Percentiles rank a stretch among this genome's conserved stretches.
Evolutionary conservation across 306 rosid genomes (phyloP).

Genomic region (Cyamopsis tetragonoloba): DNA sequence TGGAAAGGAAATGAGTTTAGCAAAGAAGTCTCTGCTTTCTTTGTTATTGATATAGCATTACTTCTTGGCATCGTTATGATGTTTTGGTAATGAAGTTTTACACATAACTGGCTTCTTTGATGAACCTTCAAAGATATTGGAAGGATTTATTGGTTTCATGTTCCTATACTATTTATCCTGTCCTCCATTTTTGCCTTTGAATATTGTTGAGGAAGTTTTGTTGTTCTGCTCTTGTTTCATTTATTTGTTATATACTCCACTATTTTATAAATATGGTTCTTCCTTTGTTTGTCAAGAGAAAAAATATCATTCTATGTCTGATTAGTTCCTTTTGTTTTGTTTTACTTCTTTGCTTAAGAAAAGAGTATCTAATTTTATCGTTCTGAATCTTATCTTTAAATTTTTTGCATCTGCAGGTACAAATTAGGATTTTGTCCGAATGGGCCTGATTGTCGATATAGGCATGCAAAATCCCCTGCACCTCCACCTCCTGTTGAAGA

Average conservation of each 20-base stretch:
- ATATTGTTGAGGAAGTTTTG: slow-evolving; percentile 2
- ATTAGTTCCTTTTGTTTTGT: neutral
- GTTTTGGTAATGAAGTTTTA: slow-evolving; percentile 16
- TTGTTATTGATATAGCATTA: neutral
- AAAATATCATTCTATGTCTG: neutral
- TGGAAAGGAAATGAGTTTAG: slow-evolving; percentile 1
- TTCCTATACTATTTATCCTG: slow-evolving; percentile 9
- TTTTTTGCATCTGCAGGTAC: slow-evolving; percentile 64
- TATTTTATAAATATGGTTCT: neutral
- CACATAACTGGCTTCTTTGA: neutral
- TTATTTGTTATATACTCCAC: neutral
- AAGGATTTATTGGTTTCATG: slow-evolving; percentile 20
- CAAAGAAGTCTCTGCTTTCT: neutral
- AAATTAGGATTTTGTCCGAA: slow-evolving; percentile 98
- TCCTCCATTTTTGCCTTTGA: slow-evolving; percentile 4
- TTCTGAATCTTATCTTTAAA: slow-evolving; percentile 6
- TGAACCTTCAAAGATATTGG: slow-evolving; percentile 13
- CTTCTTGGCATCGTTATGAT: neutral
- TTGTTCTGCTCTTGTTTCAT: slow-evolving; percentile 14
- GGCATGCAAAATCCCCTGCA: slow-evolving; percentile 89
- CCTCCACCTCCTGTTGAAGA: slow-evolving; percentile 98
- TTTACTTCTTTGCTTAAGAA: neutral
- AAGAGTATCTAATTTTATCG: slow-evolving; percentile 8
- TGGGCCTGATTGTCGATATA: slow-evolving; percentile 97
- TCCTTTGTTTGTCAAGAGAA: neutral